A percentile compares a stretch with the other conserved stretches of the same genome.
Evolutionary conservation across 73 alveolate species (phyloP).

Genomic region (Loxodes magnus): DNA sequence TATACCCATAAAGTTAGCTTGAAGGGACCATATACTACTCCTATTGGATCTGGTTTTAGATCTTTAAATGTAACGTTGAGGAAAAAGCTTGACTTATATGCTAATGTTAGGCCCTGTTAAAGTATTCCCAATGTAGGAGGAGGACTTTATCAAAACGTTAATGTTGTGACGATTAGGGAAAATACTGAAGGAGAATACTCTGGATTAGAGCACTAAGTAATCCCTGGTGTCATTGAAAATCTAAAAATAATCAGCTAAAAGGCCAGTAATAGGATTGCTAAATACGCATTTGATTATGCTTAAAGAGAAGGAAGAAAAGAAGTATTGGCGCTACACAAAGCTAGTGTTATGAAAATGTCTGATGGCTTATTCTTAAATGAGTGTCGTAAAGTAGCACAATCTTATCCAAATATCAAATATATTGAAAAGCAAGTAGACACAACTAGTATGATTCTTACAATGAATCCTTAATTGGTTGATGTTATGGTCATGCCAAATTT

Average conservation of each 20-base stretch:
- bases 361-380: conserved; percentile 60
- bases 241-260: conserved; percentile 47
- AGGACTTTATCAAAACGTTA: conserved; percentile 42
- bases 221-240: conserved; percentile 68
- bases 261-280: conserved; percentile 48
- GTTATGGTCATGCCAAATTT: conserved; percentile 77
- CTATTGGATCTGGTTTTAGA: conserved; percentile 66
- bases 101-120: conserved; percentile 65
- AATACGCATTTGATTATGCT: conserved; percentile 64
- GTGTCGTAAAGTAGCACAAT: conserved; percentile 40
- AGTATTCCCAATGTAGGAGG: conserved; percentile 47
- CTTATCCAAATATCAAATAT: conserved; percentile 47
- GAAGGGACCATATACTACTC: conserved; percentile 65
- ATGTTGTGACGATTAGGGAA: conserved; percentile 69
- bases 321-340: conserved; percentile 61
- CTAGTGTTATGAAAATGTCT: conserved; percentile 66
- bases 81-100: conserved; percentile 51
- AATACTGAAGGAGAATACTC: conserved; percentile 73
- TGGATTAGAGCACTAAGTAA: conserved; percentile 64
- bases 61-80: conserved; percentile 58
- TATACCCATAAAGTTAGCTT: conserved; percentile 36
- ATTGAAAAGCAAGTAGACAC: conserved; percentile 54
- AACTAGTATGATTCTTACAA: conserved; percentile 31
- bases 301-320: conserved; percentile 34
- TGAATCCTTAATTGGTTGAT: conserved; percentile 43